Base-by-base conservation (phyloP, 345 rosid species). In the Diplotaxis tenuifolia region DNA sequence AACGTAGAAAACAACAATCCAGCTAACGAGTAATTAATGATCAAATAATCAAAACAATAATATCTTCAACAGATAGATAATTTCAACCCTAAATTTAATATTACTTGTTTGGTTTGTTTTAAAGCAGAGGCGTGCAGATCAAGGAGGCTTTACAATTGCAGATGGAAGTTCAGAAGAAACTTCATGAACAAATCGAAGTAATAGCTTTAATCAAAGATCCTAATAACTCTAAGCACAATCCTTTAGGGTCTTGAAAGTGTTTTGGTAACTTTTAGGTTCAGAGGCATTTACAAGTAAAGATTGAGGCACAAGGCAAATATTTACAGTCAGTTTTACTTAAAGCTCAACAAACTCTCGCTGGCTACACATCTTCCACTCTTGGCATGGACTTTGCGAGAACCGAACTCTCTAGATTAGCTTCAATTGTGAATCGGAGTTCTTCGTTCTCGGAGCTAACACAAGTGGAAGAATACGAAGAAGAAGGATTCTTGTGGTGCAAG, bases 291-390 rank as follows among this genome's bases (percentile, higher is more conserved):
- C 99, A 89, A 79, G 89, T 91, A 79, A 88, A 96, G 77, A 95
- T 95, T 47, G 99, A 95, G 78, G 97, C 99, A 67, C 97, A 95
- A 82, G 97, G 96, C 38, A 95, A 92, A 82, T 95, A 95, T 80
- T 69, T 95, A 59, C 93, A 87, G 23, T 83, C 99, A 1, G 96
- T 95, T 25, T 72, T 92, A 66, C 84, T 77, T 65, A 92, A 87
- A 83, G 99, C 99, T 75, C 96, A 92, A 79, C 96, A 91, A 84
- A 88, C 96, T 19, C 86, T 95, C 31, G 72, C 93, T 14, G 95
- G 95, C 27, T 88, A 91, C 72, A 78, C 75, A 71, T 76, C 86
- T 60, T 85, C 90, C 28, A 57, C 11, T 64, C 79, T 83, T 31
- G 91, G 87, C 25, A 75, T 84, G 67, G 95, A 89, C 40, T 82